These are phyloP conservation scores for Saussurea involucrata DNA, from an alignment of 129 eudicot species.

Conservation along the genomic window DNA sequence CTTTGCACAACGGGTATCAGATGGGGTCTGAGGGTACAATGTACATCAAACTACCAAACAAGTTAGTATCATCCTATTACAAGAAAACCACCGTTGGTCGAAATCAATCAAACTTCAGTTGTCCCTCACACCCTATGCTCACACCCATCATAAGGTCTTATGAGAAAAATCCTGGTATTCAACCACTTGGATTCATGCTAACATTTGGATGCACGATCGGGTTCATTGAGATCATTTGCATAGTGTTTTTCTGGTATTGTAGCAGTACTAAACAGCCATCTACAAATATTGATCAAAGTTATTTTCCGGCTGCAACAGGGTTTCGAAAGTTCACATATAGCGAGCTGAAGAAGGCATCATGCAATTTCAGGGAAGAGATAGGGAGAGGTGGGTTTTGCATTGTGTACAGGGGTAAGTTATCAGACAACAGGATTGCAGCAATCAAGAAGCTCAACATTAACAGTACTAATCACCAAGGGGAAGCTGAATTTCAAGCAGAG, in stretches of 20 bases:
- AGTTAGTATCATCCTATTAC: neutral
- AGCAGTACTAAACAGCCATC: neutral
- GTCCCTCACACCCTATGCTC: neutral
- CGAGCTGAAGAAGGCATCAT: slow-evolving; percentile 22
- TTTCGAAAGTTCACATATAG: slow-evolving; percentile 21
- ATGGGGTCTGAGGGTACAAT: neutral
- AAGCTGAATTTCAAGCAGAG: no score
- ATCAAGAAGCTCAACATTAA: slow-evolving; percentile 24
- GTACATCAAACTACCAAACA: slow-evolving; percentile 32
- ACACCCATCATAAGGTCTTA: no score
- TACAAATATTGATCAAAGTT: slow-evolving; percentile 15
- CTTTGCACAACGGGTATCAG: slow-evolving; percentile 29
- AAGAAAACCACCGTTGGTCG: neutral
- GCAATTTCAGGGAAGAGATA: slow-evolving; percentile 31
- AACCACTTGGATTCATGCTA: slow-evolving; percentile 3
- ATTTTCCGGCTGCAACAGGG: slow-evolving; percentile 24
- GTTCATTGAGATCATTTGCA: slow-evolving; percentile 7
- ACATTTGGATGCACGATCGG: slow-evolving; percentile 13
- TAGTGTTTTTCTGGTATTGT: slow-evolving; percentile 12
- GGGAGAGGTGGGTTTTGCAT: slow-evolving; percentile 37
- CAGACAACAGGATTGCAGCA: slow-evolving; percentile 32
- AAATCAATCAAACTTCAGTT: neutral
- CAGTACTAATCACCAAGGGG: neutral
- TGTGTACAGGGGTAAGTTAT: slow-evolving; percentile 22
- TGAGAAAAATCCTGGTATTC: no score